Percentiles rank a stretch among this genome's conserved stretches.
Conservation (phyloP, 2,329 filamentous ascomycete species). For the Capronia epimyces region DNA sequence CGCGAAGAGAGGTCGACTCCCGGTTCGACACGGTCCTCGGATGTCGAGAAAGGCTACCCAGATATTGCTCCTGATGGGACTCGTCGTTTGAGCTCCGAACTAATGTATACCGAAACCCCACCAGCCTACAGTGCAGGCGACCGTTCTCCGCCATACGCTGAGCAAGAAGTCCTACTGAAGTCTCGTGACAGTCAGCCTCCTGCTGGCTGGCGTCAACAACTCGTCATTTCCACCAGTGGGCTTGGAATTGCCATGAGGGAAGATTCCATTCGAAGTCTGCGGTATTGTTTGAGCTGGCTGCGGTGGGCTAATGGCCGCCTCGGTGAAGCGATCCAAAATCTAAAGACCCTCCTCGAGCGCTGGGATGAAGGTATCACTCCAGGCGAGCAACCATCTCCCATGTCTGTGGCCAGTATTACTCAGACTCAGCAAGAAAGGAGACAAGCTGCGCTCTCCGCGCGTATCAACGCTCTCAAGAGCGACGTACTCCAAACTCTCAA, state of each 20-base stretch:
- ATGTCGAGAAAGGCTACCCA: constrained; percentile 27
- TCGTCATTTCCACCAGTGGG: constrained; percentile 86
- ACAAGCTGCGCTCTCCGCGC: constrained; percentile 49
- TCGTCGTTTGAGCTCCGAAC: constrained; percentile 13
- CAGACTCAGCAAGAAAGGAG: constrained; percentile 38
- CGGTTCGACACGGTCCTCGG: constrained; percentile 12
- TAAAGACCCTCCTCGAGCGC: constrained; percentile 72
- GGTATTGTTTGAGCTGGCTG: constrained; percentile 76
- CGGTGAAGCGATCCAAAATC: constrained; percentile 64
- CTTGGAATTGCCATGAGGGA: constrained; percentile 88
- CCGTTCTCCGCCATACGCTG: constrained; percentile 28
- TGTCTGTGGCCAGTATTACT: constrained; percentile 26
- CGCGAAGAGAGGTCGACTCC: constrained; percentile 27
- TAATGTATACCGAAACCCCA: constrained; percentile 59
- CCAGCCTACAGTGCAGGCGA: constrained; percentile 74
- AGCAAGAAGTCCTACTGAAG: constrained; percentile 21
- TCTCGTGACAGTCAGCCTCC: constrained; percentile 33
- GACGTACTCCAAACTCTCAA: constrained; percentile 76
- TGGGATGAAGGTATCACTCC: constrained; percentile 57
- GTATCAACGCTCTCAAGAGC: constrained; percentile 61
- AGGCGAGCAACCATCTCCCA: constrained; percentile 32
- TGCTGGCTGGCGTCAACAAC: constrained; percentile 67
- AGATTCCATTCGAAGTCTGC: constrained; percentile 75
- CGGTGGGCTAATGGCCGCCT: constrained; percentile 78
- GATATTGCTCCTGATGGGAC: constrained; percentile 18